Conservation (phyloP, 75 land plant genomes). For the Isoetes taiwanensis region DNA sequence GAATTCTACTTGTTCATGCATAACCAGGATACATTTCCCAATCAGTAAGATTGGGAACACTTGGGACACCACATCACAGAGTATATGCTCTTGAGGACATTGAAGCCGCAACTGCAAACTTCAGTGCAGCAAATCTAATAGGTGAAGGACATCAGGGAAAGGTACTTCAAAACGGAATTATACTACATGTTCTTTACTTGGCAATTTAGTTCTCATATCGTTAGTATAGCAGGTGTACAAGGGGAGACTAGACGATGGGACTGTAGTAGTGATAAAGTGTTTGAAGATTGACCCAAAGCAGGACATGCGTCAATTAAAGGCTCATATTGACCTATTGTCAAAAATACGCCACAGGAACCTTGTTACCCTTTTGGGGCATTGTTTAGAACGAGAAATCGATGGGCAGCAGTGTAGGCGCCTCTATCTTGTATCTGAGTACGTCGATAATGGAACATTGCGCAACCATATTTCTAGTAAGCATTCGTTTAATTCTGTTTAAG, state of each 20-base stretch:
- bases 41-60: conserved; percentile 66
- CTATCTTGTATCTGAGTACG: conserved; percentile 61
- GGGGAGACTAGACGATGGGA: conserved; percentile 61
- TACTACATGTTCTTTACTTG: neutral
- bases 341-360: conserved; percentile 72
- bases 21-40: conserved; percentile 63
- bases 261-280: conserved; percentile 59
- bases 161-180: conserved; percentile 22
- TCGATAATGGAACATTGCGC: conserved; percentile 56
- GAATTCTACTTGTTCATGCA: neutral
- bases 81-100: conserved; percentile 64
- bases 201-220: neutral
- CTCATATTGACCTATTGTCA: conserved; percentile 54
- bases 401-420: conserved; percentile 16
- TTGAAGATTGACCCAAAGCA: conserved; percentile 35
- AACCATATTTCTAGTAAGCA: conserved; percentile 42
- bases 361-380: conserved; percentile 74
- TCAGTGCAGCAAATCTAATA: conserved; percentile 36
- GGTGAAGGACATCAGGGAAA: conserved; percentile 65
- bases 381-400: conserved; percentile 41
- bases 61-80: conserved; percentile 53
- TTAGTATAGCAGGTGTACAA: conserved; percentile 51
- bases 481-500: neutral
- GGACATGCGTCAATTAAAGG: conserved; percentile 30
- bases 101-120: conserved; percentile 67